A percentile compares a stretch with the other conserved stretches of the same genome.
Conservation (phyloP, 2,329 filamentous ascomycete genomes). For the Pyricularia grisea region DNA sequence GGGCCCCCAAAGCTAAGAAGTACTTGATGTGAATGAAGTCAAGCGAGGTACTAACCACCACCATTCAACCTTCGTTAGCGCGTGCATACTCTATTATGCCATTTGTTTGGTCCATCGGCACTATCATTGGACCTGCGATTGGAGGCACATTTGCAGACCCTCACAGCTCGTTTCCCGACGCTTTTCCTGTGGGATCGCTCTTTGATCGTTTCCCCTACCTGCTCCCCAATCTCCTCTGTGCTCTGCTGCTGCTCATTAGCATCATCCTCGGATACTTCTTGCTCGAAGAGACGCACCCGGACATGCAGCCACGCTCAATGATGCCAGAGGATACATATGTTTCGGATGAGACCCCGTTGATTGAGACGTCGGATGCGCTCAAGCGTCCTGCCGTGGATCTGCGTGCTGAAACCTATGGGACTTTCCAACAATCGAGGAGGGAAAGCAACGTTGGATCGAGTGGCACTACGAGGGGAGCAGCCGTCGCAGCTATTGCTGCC, state of each 20-base stretch:
- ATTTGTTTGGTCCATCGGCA: conserved; percentile 87
- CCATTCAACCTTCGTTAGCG: conserved; percentile 40
- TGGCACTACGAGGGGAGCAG: not conserved
- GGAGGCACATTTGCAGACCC: conserved; percentile 82
- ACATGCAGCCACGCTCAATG: conserved; percentile 52
- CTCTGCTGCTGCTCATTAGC: conserved; percentile 64
- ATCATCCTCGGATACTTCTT: conserved; percentile 73
- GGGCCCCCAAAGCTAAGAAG: not conserved
- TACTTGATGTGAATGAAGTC: not conserved
- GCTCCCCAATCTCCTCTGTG: conserved; percentile 81
- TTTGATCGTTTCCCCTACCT: conserved; percentile 80
- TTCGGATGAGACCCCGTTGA: conserved; percentile 62
- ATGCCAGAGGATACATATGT: conserved; percentile 39
- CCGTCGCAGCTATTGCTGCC: not conserved
- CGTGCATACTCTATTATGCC: conserved; percentile 88
- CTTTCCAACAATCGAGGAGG: conserved; percentile 48
- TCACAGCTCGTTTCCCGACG: conserved; percentile 58
- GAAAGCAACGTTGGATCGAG: conserved; percentile 6
- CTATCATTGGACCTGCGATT: conserved; percentile 80
- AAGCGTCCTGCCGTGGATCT: conserved; percentile 66
- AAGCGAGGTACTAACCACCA: conserved; percentile 2
- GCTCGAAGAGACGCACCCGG: conserved; percentile 82
- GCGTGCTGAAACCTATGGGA: conserved; percentile 71
- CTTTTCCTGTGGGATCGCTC: conserved; percentile 58
- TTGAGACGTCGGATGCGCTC: conserved; percentile 65